phyloP scores from a whole-genome alignment of 2,329 filamentous ascomycete species.

The Blastomyces parvus region DNA sequence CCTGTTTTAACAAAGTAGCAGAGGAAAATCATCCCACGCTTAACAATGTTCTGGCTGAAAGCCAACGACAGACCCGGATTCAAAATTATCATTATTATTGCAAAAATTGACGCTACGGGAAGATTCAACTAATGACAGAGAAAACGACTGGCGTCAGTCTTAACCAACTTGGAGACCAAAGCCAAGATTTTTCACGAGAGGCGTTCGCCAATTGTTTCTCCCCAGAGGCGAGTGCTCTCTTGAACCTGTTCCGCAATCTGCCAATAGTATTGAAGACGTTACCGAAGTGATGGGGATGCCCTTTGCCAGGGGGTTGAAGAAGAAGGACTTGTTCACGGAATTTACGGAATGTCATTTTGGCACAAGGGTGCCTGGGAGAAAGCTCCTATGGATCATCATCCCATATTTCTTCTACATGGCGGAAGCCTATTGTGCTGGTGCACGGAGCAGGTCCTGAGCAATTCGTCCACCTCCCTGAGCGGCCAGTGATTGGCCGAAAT shows the following conservation, averaged over 20 bases:
- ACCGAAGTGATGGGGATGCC: not conserved
- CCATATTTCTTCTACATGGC: not conserved
- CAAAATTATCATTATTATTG: not conserved
- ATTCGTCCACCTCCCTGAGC: not conserved
- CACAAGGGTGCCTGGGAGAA: not conserved
- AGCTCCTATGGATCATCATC: not conserved
- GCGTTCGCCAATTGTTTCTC: not conserved
- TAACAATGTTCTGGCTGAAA: not conserved
- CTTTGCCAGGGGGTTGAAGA: not conserved
- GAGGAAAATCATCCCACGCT: not conserved
- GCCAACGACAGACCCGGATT: not conserved
- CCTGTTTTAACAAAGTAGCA: not conserved
- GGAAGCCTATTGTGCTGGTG: not conserved
- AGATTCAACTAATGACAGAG: not conserved
- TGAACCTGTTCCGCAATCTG: not conserved
- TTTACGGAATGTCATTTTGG: not conserved
- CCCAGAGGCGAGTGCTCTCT: not conserved
- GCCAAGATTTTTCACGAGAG: not conserved
- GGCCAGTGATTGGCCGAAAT: not conserved
- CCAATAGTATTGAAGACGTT: not conserved
- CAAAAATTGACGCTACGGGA: not conserved
- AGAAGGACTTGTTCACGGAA: not conserved
- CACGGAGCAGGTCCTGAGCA: slow-evolving; percentile 1
- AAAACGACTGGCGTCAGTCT: not conserved
- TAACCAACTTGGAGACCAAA: not conserved